phyloP scores from a whole-genome alignment of 2,329 filamentous ascomycete genomes.

The Alternaria incomplexa region DNA sequence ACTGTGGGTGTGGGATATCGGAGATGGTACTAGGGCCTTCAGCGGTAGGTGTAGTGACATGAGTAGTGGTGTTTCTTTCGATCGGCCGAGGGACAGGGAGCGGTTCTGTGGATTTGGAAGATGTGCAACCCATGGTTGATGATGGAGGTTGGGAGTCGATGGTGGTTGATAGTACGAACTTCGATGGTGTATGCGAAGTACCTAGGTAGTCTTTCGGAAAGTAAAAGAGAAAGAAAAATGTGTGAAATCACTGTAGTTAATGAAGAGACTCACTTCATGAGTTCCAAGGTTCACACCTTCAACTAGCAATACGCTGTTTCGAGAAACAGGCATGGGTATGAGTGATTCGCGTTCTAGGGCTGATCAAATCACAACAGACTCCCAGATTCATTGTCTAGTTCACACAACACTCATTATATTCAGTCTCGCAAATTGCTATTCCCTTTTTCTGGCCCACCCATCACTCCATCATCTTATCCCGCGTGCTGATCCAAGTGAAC shows the following conservation, averaged over 20 bases:
- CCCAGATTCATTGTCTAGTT: too few species aligned
- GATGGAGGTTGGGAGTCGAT: neutral
- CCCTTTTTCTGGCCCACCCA: rapidly evolving
- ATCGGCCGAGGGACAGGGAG: neutral
- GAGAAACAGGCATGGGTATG: too few species aligned
- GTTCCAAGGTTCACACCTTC: too few species aligned
- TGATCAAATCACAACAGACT: too few species aligned
- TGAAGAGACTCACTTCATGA: too few species aligned
- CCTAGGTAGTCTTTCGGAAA: too few species aligned
- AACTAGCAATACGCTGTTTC: too few species aligned
- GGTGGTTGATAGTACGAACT: neutral
- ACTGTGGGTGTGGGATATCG: neutral
- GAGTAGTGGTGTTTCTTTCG: neutral
- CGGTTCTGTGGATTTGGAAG: neutral
- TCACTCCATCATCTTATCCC: neutral
- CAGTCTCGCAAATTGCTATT: rapidly evolving
- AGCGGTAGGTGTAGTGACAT: neutral
- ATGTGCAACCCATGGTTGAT: neutral
- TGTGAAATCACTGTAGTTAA: too few species aligned
- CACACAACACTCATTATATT: neutral
- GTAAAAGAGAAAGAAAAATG: too few species aligned
- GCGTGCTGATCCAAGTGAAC: neutral
- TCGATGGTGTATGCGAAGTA: neutral
- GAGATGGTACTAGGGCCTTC: neutral
- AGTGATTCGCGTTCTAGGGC: too few species aligned